These are phyloP conservation scores for Amaranthus cruentus DNA, from an alignment of 148 eudicot species.

Conservation along the genomic window DNA sequence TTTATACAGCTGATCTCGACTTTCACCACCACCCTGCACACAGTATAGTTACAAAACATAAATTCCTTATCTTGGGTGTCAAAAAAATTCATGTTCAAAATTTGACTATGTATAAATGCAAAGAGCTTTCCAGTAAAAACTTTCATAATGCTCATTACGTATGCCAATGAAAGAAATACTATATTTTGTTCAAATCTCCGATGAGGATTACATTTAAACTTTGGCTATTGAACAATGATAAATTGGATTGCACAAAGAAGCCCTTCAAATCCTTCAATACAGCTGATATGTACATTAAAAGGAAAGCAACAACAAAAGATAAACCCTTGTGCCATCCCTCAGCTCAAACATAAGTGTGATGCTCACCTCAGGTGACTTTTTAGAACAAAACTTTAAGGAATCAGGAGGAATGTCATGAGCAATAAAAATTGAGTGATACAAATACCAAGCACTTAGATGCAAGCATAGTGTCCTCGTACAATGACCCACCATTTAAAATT, in stretches of 20 bases:
- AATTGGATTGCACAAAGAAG: no score
- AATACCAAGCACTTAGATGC: not conserved
- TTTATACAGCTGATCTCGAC: slow-evolving; percentile 67
- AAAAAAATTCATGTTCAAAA: not conserved
- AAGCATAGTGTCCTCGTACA: not conserved
- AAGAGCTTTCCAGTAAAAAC: no score
- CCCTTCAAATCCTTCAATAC: not conserved
- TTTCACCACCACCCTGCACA: slow-evolving; percentile 93
- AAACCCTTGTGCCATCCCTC: not conserved
- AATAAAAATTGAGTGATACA: no score
- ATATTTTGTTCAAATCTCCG: no score
- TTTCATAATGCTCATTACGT: not conserved
- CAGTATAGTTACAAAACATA: not conserved
- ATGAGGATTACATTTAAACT: no score
- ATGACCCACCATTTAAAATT: no score
- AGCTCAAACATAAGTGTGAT: not conserved
- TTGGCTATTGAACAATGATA: no score
- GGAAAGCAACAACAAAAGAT: no score
- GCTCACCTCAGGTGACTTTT: not conserved
- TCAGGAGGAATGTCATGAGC: not conserved
- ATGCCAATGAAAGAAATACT: not conserved
- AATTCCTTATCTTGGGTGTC: not conserved
- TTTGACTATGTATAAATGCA: not conserved
- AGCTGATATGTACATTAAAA: not conserved
- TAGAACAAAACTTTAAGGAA: not conserved